phyloP scores from a whole-genome alignment of 1,284 basidiomycete genomes.

The Leccinum variabile region DNA sequence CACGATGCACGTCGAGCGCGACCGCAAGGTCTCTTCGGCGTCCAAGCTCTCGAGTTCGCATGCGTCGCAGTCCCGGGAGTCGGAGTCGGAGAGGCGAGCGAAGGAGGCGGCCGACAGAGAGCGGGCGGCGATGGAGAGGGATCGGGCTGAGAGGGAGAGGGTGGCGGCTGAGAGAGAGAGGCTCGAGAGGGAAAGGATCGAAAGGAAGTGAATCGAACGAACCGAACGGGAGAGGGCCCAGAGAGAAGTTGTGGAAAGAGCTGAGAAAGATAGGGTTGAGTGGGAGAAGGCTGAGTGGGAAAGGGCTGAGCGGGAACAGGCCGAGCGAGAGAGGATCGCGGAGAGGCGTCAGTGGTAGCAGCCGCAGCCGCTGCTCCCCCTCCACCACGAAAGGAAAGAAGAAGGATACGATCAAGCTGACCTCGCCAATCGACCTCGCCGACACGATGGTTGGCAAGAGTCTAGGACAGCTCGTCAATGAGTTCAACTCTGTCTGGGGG shows the following conservation, averaged over 20 bases:
- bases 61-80: conserved; percentile 26
- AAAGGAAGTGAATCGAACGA: conserved; percentile 5
- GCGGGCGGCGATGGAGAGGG: conserved; percentile 19
- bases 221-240: not conserved
- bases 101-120: conserved; percentile 24
- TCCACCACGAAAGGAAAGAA: too few species aligned
- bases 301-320: too few species aligned
- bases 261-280: too few species aligned
- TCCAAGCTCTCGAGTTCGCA: conserved; percentile 26
- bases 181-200: not conserved
- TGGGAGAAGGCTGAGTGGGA: too few species aligned
- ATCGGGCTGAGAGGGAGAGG: conserved; percentile 20
- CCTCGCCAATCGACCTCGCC: too few species aligned
- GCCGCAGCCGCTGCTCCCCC: too few species aligned
- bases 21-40: conserved; percentile 28
- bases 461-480: conserved; percentile 22
- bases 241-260: too few species aligned
- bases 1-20: conserved; percentile 27
- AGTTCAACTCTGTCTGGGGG: conserved; percentile 33
- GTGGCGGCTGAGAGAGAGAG: conserved; percentile 15
- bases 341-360: too few species aligned
- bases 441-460: conserved; percentile 28
- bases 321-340: too few species aligned
- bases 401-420: too few species aligned
- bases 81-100: conserved; percentile 22